Evolutionary conservation across 352 stramenopile genomes (phyloP), one percentile per base, ranked within the genome.

Genomic region (Thalassiosira tumida): DNA sequence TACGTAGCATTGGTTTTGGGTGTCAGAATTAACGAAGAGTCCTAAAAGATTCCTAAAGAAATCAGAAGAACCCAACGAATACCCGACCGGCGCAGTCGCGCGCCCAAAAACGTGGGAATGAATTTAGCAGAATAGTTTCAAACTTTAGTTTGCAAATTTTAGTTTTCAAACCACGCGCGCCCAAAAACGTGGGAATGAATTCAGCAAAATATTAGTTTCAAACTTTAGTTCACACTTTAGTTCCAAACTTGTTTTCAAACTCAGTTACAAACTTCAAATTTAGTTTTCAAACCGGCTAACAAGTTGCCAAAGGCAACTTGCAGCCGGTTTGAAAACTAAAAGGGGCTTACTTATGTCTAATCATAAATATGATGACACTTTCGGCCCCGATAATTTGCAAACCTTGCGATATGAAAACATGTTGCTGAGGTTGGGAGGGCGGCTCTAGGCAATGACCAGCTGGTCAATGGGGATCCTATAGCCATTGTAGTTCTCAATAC

Each of bases 371-470:
- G 87, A 88, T 59, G 72, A 92, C 6, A 89, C 80, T 86, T 88
- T 91, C 14, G 41, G 73, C 64, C 81, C 75, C 38, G 35, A 54
- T 76, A 54, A 21, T 51, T 87, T 29, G 26, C 15, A 17, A 72
- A 93, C 35, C 50, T 90, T 93, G 33, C 82, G 59, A 40, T 87
- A 88, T 37, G 81, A 87, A 1, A 93, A 59, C 1, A 90, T 24
- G 29, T 90, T 87, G 14, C 75, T 70, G 1, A 90, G 41, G 62
- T 93, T 90, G 6, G 50, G 72, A 26, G 82, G 33, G 14, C 51
- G 43, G 37, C 64, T 37, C 1, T 86, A 87, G 24, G 82, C 76
- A 67, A 93, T 70, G 7, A 69, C 84, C 13, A 93, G 43, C 1
- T 54, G 50, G 4, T 87, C 75, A 17, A 93, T 51, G 7, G 67